Base-by-base conservation (phyloP, 1,284 basidiomycete genomes). In the Mrakiaceae sp. region DNA sequence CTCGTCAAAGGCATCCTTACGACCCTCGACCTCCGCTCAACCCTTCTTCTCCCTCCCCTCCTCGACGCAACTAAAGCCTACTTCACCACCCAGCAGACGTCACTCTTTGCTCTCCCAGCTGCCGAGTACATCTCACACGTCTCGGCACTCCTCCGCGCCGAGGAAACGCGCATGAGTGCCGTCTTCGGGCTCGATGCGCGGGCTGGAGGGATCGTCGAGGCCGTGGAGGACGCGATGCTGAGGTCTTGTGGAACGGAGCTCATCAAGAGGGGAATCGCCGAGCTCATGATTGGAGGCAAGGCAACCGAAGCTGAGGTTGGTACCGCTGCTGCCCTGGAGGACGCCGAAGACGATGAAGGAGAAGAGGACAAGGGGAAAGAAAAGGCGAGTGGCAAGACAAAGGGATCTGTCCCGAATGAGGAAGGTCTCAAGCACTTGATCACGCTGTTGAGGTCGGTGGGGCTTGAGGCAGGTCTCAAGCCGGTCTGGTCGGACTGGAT, bases 401-500 rank as follows among this genome's bases (percentile, higher is more conserved):
- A 60, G 51, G 49, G 51, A 60, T 16, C 39, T 16, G 52, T 12
- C 9, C 60, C 60, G 10, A 43, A 61, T 16, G 48, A 50, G n/a
- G 50, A 61, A 2, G 60, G 60, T 4, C 42, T 61, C 12, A 44
- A 48, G 51, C 12, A 42, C 50, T 2, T 61, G 42, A 61, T 61
- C 42, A 52, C 40, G 40, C 43, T 61, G 12, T n/a, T 61, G 14
- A 51, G 60, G 43, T 14, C 50, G 14, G 60, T 53, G 27, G 50
- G 51, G 5, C 39, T 40, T 14, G 60, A 44, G 10, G 51, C 27
- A 3, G 50, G 51, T 3, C 50, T 61, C 0, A 61, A 61, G 16
- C 50, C 60, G 3, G 49, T 53, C 9, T 61, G 60, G 60, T 50
- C 42, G 46, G 43, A 53, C 3, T 61, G 60, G 60, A 44, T 61